A percentile compares a stretch with the other conserved stretches of the same genome.
phyloP scores from a whole-genome alignment of 768 basidiomycete genomes.

The Serpula lacrymans region DNA sequence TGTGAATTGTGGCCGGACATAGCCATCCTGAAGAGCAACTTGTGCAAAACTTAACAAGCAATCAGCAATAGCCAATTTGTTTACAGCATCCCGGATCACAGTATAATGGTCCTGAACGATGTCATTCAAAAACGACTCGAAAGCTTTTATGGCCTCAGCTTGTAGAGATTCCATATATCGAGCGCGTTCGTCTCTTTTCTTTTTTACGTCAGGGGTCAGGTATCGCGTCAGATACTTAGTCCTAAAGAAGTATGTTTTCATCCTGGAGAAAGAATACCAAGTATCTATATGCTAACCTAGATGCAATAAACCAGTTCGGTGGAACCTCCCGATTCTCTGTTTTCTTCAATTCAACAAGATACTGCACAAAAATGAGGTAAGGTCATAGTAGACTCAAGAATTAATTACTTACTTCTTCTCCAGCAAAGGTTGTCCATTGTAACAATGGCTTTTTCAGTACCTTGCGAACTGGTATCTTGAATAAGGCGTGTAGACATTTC shows the following conservation, averaged over 20 bases:
- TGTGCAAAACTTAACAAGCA: constrained; percentile 83
- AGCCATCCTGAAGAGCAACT: constrained; percentile 72
- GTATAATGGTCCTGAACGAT: constrained; percentile 68
- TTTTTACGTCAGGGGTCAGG: constrained; percentile 63
- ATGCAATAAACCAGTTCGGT: constrained; percentile 60
- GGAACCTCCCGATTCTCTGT: constrained; percentile 46
- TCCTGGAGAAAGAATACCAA: neutral
- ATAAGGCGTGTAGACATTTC: constrained; percentile 3
- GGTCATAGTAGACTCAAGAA: constrained; percentile 2
- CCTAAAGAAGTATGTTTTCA: constrained; percentile 31
- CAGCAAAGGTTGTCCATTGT: constrained; percentile 61
- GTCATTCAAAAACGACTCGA: constrained; percentile 62
- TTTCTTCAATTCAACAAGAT: constrained; percentile 74
- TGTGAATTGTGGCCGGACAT: constrained; percentile 73
- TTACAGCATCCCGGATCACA: constrained; percentile 68
- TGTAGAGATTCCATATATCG: constrained; percentile 72
- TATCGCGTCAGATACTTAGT: constrained; percentile 74
- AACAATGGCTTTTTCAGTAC: constrained; percentile 69
- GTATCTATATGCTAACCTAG: constrained; percentile 41
- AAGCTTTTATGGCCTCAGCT: constrained; percentile 64
- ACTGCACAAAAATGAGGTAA: constrained; percentile 40
- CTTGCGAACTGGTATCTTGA: constrained; percentile 59
- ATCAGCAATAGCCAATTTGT: constrained; percentile 81
- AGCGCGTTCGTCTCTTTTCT: constrained; percentile 65
- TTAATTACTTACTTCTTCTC: constrained; percentile 58